phyloP scores from a whole-genome alignment of 768 basidiomycete species.

The Cystofilobasidium macerans region DNA sequence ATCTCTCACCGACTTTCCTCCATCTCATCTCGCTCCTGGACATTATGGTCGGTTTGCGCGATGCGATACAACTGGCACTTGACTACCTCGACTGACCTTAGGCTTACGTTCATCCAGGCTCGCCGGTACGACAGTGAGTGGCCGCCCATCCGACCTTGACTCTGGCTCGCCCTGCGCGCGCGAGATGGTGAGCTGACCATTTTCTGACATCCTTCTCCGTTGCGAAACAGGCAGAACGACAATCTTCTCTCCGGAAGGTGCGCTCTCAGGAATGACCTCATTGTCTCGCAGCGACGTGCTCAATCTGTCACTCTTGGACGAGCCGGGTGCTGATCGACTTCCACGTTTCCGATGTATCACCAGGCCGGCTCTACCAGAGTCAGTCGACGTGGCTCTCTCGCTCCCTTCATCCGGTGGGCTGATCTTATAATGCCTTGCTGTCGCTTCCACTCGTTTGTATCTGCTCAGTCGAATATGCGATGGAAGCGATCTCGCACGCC shows the following conservation, averaged over 20 bases:
- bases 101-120: conserved; percentile 46
- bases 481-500: conserved; percentile 97
- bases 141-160: conserved; percentile 16
- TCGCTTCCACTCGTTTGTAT: neutral
- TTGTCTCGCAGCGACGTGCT: neutral
- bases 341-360: conserved; percentile 9
- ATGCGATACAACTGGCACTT: neutral
- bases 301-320: neutral
- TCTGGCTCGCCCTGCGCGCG: conserved; percentile 27
- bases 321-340: neutral
- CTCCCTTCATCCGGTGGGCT: conserved; percentile 1
- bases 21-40: too few relatives aligned
- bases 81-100: neutral
- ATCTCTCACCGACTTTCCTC: too few relatives aligned
- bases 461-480: conserved; percentile 85
- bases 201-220: neutral
- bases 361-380: conserved; percentile 96
- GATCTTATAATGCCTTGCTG: neutral
- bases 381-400: conserved; percentile 35
- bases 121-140: conserved; percentile 87
- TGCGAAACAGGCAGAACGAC: conserved; percentile 52
- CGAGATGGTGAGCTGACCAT: neutral
- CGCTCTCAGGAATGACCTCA: conserved; percentile 7
- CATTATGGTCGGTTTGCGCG: too few relatives aligned
- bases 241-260: conserved; percentile 92